phyloP scores from a whole-genome alignment of 306 rosid genomes.

The Neltuma alba region DNA sequence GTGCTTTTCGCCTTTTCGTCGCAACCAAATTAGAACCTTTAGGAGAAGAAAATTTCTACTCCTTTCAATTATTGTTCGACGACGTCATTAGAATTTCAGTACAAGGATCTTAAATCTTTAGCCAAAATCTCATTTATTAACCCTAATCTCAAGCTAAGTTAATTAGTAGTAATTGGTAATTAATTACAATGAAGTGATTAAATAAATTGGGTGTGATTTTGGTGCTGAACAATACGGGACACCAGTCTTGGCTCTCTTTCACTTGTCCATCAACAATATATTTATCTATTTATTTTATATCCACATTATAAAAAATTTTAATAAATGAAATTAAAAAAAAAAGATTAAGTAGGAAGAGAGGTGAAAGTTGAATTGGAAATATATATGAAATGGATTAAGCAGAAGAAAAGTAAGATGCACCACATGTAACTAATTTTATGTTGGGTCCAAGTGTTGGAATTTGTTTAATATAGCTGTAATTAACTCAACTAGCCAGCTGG shows the following conservation, averaged over 20 bases:
- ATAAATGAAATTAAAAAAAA: too few relatives aligned
- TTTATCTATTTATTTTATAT: too few relatives aligned
- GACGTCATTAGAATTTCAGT: neutral
- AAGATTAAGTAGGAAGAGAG: too few relatives aligned
- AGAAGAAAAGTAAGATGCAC: neutral
- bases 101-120: neutral
- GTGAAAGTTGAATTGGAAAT: too few relatives aligned
- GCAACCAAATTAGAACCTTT: too few relatives aligned
- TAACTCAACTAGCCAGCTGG: neutral
- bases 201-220: neutral
- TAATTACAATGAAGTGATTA: neutral
- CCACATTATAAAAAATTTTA: too few relatives aligned
- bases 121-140: neutral
- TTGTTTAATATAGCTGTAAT: too few relatives aligned
- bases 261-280: neutral
- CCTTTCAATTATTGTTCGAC: neutral
- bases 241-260: neutral
- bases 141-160: neutral
- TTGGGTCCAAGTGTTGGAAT: neutral
- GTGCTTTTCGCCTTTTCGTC: neutral
- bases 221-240: too few relatives aligned
- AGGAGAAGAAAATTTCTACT: neutral
- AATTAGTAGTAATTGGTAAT: too few relatives aligned
- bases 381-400: neutral
- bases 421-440: too few relatives aligned